These are phyloP conservation scores for Mrakiaceae sp. DNA, from an alignment of 1,284 basidiomycete species.

Conservation along the genomic window DNA sequence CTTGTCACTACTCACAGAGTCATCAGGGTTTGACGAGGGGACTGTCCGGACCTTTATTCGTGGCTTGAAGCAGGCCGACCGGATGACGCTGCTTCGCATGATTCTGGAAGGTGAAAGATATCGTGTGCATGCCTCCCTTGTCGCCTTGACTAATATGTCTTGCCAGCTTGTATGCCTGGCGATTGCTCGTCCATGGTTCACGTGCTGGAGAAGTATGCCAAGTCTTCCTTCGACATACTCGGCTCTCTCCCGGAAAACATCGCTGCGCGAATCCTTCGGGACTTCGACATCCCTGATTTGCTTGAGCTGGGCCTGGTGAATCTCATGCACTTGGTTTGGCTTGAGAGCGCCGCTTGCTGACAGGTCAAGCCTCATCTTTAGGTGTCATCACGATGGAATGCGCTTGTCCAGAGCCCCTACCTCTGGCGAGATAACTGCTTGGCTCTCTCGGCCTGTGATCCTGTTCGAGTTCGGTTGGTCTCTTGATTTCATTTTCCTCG, in stretches of 20 bases:
- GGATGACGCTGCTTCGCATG: conserved; percentile 21
- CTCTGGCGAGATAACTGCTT: conserved; percentile 69
- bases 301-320: conserved; percentile 35
- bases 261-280: conserved; percentile 52
- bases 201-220: conserved; percentile 67
- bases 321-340: conserved; percentile 41
- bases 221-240: conserved; percentile 67
- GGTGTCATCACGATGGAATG: conserved; percentile 67
- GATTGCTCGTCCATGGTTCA: conserved; percentile 51
- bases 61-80: conserved; percentile 22
- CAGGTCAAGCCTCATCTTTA: conserved; percentile 26
- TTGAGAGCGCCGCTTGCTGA: neutral
- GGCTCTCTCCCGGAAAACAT: conserved; percentile 58
- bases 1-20: neutral
- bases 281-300: conserved; percentile 54
- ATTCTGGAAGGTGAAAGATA: conserved; percentile 24
- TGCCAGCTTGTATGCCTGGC: conserved; percentile 27
- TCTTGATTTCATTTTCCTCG: too few relatives aligned
- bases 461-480: conserved; percentile 38
- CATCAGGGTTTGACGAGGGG: neutral
- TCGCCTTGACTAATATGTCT: too few relatives aligned
- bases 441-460: conserved; percentile 60
- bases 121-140: neutral
- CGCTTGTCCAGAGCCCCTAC: conserved; percentile 53
- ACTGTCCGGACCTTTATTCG: conserved; percentile 12